phyloP scores from a whole-genome alignment of 163 green algal species.

The Scenedesmus sp. region DNA sequence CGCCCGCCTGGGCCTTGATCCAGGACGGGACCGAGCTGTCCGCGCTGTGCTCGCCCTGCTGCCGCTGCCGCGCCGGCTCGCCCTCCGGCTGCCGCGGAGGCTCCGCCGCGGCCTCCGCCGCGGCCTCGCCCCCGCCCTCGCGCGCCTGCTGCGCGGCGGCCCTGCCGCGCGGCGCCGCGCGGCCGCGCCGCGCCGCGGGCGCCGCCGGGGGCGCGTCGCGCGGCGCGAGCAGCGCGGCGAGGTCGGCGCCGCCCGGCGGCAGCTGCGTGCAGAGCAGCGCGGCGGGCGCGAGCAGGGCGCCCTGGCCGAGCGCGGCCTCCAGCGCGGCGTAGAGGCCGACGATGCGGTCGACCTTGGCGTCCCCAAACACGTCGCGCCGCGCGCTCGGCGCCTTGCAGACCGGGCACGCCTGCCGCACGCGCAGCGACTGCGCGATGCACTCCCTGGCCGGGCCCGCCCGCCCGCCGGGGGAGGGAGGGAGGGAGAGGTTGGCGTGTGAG shows the following conservation, averaged over 20 bases:
- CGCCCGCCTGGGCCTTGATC: slow-evolving; percentile 10
- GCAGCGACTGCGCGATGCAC: slow-evolving; percentile 58
- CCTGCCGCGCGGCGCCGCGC: neutral
- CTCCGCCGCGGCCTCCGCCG: too few species aligned
- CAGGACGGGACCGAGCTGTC: slow-evolving; percentile 30
- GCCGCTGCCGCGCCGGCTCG: neutral
- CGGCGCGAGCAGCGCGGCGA: neutral
- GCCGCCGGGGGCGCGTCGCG: neutral
- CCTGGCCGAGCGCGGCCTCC: slow-evolving; percentile 27
- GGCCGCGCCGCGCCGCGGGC: neutral
- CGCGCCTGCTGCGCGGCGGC: neutral
- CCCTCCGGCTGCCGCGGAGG: too few species aligned
- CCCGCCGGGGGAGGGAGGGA: neutral
- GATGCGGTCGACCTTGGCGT: slow-evolving; percentile 55
- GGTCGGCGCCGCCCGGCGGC: neutral
- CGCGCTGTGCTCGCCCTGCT: slow-evolving; percentile 21
- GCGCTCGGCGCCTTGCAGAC: slow-evolving; percentile 56
- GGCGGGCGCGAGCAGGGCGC: too few species aligned
- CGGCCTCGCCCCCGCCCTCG: neutral
- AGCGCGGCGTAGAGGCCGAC: slow-evolving; percentile 24
- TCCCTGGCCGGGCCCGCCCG: slow-evolving; percentile 48
- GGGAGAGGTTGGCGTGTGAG: neutral
- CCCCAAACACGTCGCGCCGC: slow-evolving; percentile 48
- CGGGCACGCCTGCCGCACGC: slow-evolving; percentile 53
- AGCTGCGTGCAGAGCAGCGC: slow-evolving; percentile 47